These are phyloP conservation scores for Aeminium ludgeri DNA, from an alignment of 495 filamentous ascomycete species.

Conservation along the genomic window DNA sequence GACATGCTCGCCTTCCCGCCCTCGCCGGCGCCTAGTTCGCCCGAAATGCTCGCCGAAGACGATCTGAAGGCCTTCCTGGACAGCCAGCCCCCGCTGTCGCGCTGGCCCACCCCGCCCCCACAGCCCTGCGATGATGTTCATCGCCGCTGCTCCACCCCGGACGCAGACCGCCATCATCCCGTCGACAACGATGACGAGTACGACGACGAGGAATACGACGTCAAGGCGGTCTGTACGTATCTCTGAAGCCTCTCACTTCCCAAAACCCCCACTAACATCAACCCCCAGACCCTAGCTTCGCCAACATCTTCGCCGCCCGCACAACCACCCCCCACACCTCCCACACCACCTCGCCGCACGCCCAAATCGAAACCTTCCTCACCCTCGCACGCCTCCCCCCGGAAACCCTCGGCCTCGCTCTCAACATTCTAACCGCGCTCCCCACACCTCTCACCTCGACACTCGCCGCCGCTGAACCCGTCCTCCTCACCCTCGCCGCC, in stretches of 20 bases:
- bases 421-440: conserved; percentile 2
- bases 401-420: conserved; percentile 1
- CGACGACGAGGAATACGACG: neutral
- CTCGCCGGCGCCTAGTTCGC: conserved; percentile 4
- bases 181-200: neutral
- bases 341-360: neutral
- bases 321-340: neutral
- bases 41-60: conserved; percentile 7
- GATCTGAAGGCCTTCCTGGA: conserved; percentile 10
- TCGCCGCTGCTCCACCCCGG: no score
- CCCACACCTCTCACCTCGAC: no score
- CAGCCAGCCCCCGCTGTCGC: neutral
- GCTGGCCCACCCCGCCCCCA: conserved; percentile 4
- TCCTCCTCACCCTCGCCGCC: no score
- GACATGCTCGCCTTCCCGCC: conserved; percentile 3
- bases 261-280: neutral
- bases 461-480: no score
- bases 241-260: no score
- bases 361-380: neutral
- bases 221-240: neutral
- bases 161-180: no score
- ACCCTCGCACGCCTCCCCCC: neutral
- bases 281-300: neutral
- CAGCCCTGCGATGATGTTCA: neutral
- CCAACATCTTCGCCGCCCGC: neutral